Percentiles rank a stretch among this genome's conserved stretches.
These are phyloP conservation scores for Onygena corvina DNA, from an alignment of 2,329 filamentous ascomycete genomes.

Conservation along the genomic window DNA sequence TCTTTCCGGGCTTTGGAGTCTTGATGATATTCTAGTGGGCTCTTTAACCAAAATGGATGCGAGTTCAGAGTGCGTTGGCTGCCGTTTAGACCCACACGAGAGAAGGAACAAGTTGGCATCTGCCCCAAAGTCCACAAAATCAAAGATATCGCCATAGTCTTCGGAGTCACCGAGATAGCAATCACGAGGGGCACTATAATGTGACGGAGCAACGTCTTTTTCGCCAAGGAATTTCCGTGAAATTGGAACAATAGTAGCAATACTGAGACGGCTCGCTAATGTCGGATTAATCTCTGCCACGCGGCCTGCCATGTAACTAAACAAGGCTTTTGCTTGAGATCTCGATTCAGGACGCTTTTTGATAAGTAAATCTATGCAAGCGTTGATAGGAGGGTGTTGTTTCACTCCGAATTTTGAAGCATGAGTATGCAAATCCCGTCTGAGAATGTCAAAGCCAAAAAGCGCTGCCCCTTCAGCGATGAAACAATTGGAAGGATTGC, in stretches of 20 bases:
- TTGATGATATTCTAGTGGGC: conserved; percentile 66
- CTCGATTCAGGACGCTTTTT: conserved; percentile 57
- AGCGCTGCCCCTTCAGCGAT: conserved; percentile 65
- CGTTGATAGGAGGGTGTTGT: conserved; percentile 64
- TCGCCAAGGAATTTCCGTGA: conserved; percentile 23
- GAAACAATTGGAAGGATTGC: conserved; percentile 65
- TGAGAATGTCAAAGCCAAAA: conserved; percentile 69
- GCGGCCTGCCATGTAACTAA: conserved; percentile 71
- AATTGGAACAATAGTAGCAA: conserved; percentile 62
- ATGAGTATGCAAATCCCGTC: conserved; percentile 63
- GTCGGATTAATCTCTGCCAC: conserved; percentile 58
- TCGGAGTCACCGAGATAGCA: conserved; percentile 67
- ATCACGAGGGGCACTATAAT: conserved; percentile 54
- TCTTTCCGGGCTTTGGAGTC: conserved; percentile 69
- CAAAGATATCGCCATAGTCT: conserved; percentile 80
- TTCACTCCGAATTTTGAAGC: conserved; percentile 76
- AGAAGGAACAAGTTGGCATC: conserved; percentile 82
- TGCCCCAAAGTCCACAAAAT: conserved; percentile 87
- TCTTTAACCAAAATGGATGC: conserved; percentile 72
- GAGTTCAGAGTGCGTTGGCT: conserved; percentile 78
- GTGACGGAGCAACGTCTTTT: conserved; percentile 33
- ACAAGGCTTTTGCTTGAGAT: conserved; percentile 57
- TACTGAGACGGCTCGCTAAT: conserved; percentile 48
- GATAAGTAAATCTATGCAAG: conserved; percentile 63
- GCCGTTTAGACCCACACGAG: conserved; percentile 77